phyloP scores from a whole-genome alignment of 1,284 basidiomycete genomes.

The Irpex rosettiformis region DNA sequence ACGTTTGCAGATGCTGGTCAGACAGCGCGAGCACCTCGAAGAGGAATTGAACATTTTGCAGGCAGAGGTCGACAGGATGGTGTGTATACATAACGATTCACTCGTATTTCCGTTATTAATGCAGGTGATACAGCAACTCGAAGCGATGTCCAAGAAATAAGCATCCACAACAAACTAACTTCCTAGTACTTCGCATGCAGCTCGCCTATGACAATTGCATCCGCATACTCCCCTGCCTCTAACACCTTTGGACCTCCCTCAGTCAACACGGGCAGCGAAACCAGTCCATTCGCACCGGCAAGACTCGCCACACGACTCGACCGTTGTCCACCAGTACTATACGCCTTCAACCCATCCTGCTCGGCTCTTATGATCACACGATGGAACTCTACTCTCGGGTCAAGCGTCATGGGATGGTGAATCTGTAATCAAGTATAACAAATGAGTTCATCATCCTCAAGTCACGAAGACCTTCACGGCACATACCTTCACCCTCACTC shows the following conservation, averaged over 20 bases:
- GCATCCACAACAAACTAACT: not conserved
- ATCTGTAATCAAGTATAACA: slow-evolving; percentile 39
- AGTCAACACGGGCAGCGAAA: slow-evolving; percentile 54
- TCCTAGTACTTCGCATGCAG: slow-evolving; percentile 36
- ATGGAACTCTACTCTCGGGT: slow-evolving; percentile 80
- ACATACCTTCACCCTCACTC: slow-evolving; percentile 64
- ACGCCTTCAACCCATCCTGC: slow-evolving; percentile 52
- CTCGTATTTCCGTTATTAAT: too few relatives aligned
- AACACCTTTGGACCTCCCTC: slow-evolving; percentile 39
- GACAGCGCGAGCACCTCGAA: slow-evolving; percentile 61
- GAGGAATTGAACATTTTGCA: slow-evolving; percentile 52
- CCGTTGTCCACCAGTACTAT: slow-evolving; percentile 81
- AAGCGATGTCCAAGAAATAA: slow-evolving; percentile 22
- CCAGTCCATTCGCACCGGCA: slow-evolving; percentile 74
- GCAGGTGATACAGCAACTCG: slow-evolving; percentile 18
- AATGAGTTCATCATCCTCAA: not conserved
- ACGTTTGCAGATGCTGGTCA: slow-evolving; percentile 55
- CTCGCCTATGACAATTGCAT: slow-evolving; percentile 69
- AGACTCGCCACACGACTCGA: slow-evolving; percentile 78
- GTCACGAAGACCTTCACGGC: slow-evolving; percentile 17
- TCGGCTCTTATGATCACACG: slow-evolving; percentile 59
- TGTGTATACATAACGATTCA: slow-evolving; percentile 24
- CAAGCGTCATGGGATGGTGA: slow-evolving; percentile 59
- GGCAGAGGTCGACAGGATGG: slow-evolving; percentile 55
- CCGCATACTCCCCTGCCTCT: slow-evolving; percentile 48